A percentile compares a stretch with the other conserved stretches of the same genome.
Evolutionary conservation across 2,329 filamentous ascomycete species (phyloP).

Genomic region (Alternaria conjuncta): DNA sequence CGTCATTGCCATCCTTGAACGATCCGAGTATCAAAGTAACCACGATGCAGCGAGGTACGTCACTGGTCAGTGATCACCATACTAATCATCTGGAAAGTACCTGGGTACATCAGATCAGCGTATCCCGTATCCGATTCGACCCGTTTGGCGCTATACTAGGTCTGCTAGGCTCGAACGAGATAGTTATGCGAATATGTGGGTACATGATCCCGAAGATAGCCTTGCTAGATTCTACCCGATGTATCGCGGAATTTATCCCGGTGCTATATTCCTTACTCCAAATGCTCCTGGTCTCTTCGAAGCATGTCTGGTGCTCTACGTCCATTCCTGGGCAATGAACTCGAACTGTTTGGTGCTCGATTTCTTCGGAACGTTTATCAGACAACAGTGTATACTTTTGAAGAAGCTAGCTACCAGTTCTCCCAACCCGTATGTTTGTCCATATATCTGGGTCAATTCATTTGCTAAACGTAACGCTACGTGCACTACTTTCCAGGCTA

Average conservation of each 20-base stretch:
- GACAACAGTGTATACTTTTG: no score
- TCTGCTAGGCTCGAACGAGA: not conserved
- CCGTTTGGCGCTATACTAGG: not conserved
- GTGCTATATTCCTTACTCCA: rapidly evolving
- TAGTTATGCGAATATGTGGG: not conserved
- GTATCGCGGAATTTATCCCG: not conserved
- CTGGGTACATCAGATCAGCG: not conserved
- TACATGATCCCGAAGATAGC: no score
- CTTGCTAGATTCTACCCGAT: rapidly evolving
- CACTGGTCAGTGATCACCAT: not conserved
- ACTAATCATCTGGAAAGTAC: rapidly evolving
- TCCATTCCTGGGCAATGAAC: no score
- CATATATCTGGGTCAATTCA: no score
- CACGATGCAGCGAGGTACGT: not conserved
- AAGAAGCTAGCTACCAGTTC: no score
- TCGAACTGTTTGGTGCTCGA: no score
- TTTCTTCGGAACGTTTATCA: rapidly evolving
- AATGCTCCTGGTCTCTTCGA: no score
- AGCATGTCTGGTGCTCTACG: no score
- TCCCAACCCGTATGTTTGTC: no score
- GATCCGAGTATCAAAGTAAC: rapidly evolving
- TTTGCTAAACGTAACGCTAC: no score
- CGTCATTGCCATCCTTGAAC: not conserved
- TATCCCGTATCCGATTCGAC: not conserved
- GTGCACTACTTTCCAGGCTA: no score